Percentiles rank a stretch among this genome's conserved stretches.
phyloP scores from a whole-genome alignment of 768 basidiomycete genomes.

The Roridomyces roridus region DNA sequence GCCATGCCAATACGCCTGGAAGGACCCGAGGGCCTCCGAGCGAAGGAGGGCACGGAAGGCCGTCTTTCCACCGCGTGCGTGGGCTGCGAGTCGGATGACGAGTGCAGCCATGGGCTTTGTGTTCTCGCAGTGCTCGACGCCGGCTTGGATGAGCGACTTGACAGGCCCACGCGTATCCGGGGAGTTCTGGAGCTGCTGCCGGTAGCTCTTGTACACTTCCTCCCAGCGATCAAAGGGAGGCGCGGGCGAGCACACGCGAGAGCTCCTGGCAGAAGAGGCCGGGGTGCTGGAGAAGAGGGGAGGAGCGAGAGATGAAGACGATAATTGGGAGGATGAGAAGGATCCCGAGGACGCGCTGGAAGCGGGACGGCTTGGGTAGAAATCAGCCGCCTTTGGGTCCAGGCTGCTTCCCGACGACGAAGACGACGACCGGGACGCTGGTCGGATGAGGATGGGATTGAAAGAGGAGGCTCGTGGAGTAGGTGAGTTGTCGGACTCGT shows the following conservation, averaged over 20 bases:
- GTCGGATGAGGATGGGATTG: too few species aligned
- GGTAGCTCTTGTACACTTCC: constrained; percentile 1
- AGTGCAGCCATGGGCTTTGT: neutral
- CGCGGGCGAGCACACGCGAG: neutral
- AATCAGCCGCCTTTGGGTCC: too few species aligned
- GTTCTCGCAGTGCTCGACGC: neutral
- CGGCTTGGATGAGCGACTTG: neutral
- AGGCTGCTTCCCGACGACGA: too few species aligned
- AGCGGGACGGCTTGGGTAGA: too few species aligned
- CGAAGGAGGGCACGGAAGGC: neutral
- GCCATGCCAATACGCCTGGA: neutral
- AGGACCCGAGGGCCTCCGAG: neutral
- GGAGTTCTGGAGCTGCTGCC: neutral
- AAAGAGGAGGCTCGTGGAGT: too few species aligned
- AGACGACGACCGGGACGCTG: too few species aligned
- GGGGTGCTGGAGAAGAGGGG: neutral
- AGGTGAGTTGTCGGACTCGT: too few species aligned
- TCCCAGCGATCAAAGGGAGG: neutral
- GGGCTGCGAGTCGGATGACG: neutral
- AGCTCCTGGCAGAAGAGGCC: neutral
- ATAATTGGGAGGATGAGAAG: neutral
- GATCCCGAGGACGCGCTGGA: neutral
- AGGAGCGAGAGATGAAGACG: neutral
- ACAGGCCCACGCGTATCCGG: neutral
- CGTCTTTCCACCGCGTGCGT: neutral